Evolutionary conservation across 1,284 basidiomycete genomes (phyloP).

Genomic region (Leccinum angustisporum): DNA sequence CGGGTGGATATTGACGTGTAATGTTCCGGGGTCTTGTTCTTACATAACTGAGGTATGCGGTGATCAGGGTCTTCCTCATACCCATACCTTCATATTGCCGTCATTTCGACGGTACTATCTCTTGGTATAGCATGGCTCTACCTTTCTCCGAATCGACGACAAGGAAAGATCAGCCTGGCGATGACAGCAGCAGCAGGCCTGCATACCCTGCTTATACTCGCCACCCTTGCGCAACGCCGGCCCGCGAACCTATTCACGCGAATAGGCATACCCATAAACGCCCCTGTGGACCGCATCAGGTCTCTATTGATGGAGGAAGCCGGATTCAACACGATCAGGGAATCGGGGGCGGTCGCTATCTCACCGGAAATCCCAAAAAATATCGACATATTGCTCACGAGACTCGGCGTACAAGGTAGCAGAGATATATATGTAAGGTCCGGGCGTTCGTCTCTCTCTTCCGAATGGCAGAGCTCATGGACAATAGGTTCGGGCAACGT

Average conservation of each 20-base stretch:
- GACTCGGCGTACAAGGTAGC: conserved; percentile 57
- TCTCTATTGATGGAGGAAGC: conserved; percentile 40
- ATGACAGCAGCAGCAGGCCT: conserved; percentile 40
- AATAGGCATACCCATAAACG: conserved; percentile 54
- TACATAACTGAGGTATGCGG: neutral
- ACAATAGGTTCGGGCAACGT: conserved; percentile 61
- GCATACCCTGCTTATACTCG: conserved; percentile 56
- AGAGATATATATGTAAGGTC: conserved; percentile 62
- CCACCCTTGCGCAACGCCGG: conserved; percentile 46
- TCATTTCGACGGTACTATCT: conserved; percentile 18
- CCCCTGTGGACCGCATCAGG: conserved; percentile 52
- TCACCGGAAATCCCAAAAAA: conserved; percentile 41
- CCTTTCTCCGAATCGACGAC: conserved; percentile 11
- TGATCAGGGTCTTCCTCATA: conserved; percentile 16
- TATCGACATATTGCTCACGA: conserved; percentile 53
- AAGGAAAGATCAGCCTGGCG: conserved; percentile 2
- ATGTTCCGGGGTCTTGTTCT: conserved; percentile 15
- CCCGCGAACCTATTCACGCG: conserved; percentile 64
- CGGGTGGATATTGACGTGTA: conserved; percentile 19
- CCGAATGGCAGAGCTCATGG: conserved; percentile 2
- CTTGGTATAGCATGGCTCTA: conserved; percentile 25
- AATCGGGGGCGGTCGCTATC: conserved; percentile 11
- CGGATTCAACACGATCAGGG: conserved; percentile 7
- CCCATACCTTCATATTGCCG: neutral
- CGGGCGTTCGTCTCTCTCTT: conserved; percentile 14